Evolutionary conservation across 2,329 filamentous ascomycete species (phyloP).

Genomic region (Magnaporthiopsis poae): DNA sequence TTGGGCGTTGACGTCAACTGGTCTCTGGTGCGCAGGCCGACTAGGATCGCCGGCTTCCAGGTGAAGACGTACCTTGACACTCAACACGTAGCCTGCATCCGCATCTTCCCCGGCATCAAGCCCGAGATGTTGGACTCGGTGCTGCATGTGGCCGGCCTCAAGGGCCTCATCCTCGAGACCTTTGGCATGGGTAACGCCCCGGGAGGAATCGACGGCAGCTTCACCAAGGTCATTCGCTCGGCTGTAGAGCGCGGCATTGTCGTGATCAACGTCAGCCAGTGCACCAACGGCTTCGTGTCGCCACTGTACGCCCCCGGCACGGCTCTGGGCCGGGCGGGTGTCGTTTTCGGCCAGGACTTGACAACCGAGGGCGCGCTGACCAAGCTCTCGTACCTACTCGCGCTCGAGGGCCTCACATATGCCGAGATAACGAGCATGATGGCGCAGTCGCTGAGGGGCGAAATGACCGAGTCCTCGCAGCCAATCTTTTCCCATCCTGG

Average conservation of each 20-base stretch:
- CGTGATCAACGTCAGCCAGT: slow-evolving; percentile 87
- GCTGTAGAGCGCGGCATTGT: slow-evolving; percentile 73
- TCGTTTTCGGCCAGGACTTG: slow-evolving; percentile 81
- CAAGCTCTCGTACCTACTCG: slow-evolving; percentile 79
- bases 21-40: slow-evolving; percentile 66
- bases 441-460: slow-evolving; percentile 67
- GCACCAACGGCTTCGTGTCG: slow-evolving; percentile 65
- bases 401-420: slow-evolving; percentile 51
- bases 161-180: slow-evolving; percentile 77
- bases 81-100: slow-evolving; percentile 78
- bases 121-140: slow-evolving; percentile 89
- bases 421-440: slow-evolving; percentile 61
- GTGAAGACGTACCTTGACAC: slow-evolving; percentile 70
- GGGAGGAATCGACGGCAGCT: slow-evolving; percentile 65
- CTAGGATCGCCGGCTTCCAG: slow-evolving; percentile 61
- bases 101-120: slow-evolving; percentile 85
- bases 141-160: slow-evolving; percentile 62
- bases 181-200: slow-evolving; percentile 91
- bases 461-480: slow-evolving; percentile 67
- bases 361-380: slow-evolving; percentile 85
- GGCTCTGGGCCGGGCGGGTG: slow-evolving; percentile 69
- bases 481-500: slow-evolving; percentile 70
- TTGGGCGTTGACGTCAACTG: slow-evolving; percentile 73
- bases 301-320: slow-evolving; percentile 71
- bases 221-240: slow-evolving; percentile 66